phyloP scores from a whole-genome alignment of 306 rosid genomes.

The Cucumis melo region DNA sequence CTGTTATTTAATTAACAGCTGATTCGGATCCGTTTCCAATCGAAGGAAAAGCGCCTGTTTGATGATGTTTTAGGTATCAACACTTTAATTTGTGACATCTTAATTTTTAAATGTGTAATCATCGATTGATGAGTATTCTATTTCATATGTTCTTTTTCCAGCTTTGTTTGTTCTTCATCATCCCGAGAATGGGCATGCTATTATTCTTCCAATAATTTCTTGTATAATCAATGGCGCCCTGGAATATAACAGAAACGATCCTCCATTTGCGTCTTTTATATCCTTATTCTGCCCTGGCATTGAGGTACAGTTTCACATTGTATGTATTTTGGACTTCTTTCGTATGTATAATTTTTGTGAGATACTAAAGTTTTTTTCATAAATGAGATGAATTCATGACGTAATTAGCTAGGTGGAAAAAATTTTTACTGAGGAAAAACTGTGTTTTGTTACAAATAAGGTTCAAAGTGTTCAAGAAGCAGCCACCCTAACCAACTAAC shows the following conservation, averaged over 20 bases:
- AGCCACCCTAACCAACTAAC: not conserved
- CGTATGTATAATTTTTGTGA: not conserved
- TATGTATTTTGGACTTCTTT: not conserved
- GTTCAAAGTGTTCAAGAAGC: no score
- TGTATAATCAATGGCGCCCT: conserved; percentile 77
- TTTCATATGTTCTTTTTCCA: conserved; percentile 24
- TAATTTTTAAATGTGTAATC: not conserved
- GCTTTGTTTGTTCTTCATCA: conserved; percentile 93
- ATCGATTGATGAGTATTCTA: conserved; percentile 18
- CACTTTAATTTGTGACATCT: conserved; percentile 31
- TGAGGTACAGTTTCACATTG: conserved; percentile 39
- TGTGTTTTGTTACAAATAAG: not conserved
- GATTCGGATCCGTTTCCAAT: conserved; percentile 81
- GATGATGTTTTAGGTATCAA: conserved; percentile 88
- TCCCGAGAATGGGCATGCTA: conserved; percentile 98
- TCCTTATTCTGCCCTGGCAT: conserved; percentile 72
- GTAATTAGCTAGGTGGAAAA: not conserved
- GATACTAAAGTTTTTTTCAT: not conserved
- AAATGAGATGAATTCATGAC: not conserved
- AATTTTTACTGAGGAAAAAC: not conserved
- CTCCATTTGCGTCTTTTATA: conserved; percentile 92
- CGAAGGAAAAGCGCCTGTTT: conserved; percentile 65
- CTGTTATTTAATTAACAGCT: conserved; percentile 43
- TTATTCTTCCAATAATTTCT: conserved; percentile 91
- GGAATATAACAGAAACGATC: conserved; percentile 53